These are phyloP conservation scores for Camelina hispida DNA, from an alignment of 345 rosid species.

Conservation along the genomic window DNA sequence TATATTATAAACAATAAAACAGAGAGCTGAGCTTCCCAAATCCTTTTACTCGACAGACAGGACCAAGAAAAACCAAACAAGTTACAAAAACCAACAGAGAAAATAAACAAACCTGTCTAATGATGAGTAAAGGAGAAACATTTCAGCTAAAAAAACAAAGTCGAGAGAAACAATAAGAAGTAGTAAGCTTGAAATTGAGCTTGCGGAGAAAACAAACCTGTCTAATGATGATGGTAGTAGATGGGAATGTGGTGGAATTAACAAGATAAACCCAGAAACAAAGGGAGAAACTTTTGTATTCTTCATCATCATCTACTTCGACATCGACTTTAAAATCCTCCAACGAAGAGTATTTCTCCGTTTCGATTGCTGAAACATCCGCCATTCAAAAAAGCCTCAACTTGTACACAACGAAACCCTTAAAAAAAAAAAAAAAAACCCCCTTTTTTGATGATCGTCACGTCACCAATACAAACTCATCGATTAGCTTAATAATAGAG, in stretches of 20 bases:
- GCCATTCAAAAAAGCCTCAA: conserved; percentile 30
- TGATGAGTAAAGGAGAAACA: conserved; percentile 8
- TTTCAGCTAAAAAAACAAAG: background rate
- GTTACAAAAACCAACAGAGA: background rate
- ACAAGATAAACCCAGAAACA: conserved; percentile 73
- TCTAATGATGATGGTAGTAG: conserved; percentile 50
- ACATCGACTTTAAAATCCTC: conserved; percentile 49
- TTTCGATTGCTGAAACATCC: conserved; percentile 43
- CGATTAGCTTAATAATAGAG: background rate
- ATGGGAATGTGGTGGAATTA: conserved; percentile 50
- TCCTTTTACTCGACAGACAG: too few relatives aligned
- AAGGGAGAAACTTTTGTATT: conserved; percentile 50
- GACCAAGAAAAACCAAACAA: background rate
- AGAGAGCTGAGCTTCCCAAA: conserved; percentile 10
- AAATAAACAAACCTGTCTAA: too few relatives aligned
- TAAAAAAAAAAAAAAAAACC: conserved; percentile 7
- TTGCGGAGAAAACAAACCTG: conserved; percentile 48
- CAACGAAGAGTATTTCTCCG: conserved; percentile 48
- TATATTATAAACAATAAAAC: background rate
- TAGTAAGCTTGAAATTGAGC: background rate
- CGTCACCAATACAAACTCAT: conserved; percentile 12
- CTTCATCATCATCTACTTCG: conserved; percentile 48
- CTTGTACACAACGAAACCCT: conserved; percentile 25
- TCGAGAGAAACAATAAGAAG: background rate
- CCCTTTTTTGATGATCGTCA: background rate